These are phyloP conservation scores for Cenchrus purpureus DNA, from an alignment of 176 grass and related monocot species.

Conservation along the genomic window DNA sequence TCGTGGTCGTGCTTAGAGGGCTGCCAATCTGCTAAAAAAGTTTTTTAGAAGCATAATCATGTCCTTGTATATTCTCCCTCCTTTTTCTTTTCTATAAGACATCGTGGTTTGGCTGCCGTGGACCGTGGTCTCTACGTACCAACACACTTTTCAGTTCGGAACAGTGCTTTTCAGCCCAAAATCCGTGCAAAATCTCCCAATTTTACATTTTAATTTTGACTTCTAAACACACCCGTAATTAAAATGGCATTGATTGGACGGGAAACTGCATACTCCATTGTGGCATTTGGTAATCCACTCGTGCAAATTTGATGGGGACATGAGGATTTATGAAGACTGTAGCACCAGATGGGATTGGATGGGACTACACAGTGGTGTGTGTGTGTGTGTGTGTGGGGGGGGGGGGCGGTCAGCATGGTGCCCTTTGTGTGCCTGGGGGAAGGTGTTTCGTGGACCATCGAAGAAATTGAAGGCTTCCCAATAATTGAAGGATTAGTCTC, in stretches of 20 bases:
- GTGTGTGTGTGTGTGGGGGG: no score
- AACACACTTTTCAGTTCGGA: no score
- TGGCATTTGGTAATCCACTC: constrained; percentile 34
- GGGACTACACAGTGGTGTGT: constrained; percentile 22
- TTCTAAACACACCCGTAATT: neutral
- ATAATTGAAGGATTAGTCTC: neutral
- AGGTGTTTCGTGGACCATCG: constrained; percentile 22
- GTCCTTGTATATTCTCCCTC: no score
- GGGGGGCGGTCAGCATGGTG: neutral
- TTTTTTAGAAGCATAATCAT: no score
- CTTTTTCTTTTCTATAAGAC: no score
- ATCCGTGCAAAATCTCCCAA: no score
- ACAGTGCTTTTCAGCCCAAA: no score
- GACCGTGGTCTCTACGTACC: no score
- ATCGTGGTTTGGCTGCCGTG: no score
- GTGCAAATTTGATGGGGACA: constrained; percentile 50
- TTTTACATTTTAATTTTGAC: no score
- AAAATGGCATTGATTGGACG: constrained; percentile 25
- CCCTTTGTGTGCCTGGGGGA: neutral
- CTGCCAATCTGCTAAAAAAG: neutral
- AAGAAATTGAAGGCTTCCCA: neutral
- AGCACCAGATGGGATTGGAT: constrained; percentile 3
- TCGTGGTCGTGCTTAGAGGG: neutral
- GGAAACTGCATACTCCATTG: neutral
- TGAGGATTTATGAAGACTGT: constrained; percentile 15